Percentiles rank a stretch among this genome's conserved stretches.
phyloP scores from a whole-genome alignment of 495 filamentous ascomycete species.

The Viridothelium virens region DNA sequence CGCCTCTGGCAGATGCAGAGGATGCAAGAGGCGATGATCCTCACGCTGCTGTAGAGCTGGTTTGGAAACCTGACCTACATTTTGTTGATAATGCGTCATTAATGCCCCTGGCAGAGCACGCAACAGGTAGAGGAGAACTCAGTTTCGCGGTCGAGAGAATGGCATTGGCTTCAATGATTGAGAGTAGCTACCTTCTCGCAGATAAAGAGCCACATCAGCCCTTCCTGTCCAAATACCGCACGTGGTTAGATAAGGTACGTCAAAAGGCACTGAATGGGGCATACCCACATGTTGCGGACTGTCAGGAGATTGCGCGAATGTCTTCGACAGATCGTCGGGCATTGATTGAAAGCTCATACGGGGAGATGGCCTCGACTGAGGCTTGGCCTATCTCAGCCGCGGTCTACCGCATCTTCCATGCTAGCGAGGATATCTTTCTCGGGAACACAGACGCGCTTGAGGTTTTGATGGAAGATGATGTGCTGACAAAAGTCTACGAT shows the following conservation, averaged over 20 bases:
- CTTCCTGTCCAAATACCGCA: background rate
- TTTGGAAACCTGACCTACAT: constrained; percentile 1
- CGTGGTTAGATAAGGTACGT: background rate
- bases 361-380: background rate
- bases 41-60: background rate
- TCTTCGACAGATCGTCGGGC: background rate
- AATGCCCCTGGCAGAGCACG: background rate
- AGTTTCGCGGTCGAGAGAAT: background rate
- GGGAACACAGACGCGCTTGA: constrained; percentile 14
- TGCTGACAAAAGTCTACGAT: constrained; percentile 19
- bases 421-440: constrained; percentile 14
- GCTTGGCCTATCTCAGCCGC: background rate
- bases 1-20: constrained; percentile 3
- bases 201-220: background rate
- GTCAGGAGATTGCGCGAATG: background rate
- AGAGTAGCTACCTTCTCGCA: background rate
- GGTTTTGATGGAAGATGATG: constrained; percentile 16
- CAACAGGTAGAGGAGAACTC: background rate
- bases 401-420: constrained; percentile 10
- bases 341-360: background rate
- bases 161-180: constrained; percentile 2
- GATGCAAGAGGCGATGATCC: constrained; percentile 3
- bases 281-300: background rate
- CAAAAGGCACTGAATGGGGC: background rate
- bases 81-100: constrained; percentile 1